Conservation (phyloP, 768 basidiomycete genomes). For the Agrocybe pediades region DNA sequence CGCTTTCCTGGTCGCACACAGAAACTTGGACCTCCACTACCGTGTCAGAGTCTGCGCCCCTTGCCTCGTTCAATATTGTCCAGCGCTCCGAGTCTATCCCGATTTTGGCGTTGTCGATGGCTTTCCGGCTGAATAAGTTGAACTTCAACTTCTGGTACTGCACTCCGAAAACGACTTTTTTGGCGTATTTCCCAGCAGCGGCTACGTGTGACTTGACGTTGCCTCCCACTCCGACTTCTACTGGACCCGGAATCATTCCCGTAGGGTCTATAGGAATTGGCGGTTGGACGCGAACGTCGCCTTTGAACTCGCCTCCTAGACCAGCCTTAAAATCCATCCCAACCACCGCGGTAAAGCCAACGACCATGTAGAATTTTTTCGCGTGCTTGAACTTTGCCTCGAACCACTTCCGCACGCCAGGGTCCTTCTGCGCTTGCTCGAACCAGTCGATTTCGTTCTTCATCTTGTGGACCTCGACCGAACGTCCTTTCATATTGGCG, state of each 20-base stretch:
- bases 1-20: too few relatives aligned
- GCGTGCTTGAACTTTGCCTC: not conserved
- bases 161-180: not conserved
- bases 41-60: not conserved
- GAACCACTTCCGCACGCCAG: not conserved
- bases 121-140: not conserved
- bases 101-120: not conserved
- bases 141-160: not conserved
- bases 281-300: too few relatives aligned
- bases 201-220: not conserved
- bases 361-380: not conserved
- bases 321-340: not conserved
- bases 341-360: not conserved
- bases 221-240: not conserved
- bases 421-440: not conserved
- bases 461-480: not conserved
- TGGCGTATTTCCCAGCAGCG: not conserved
- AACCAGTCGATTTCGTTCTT: not conserved
- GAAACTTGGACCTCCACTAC: too few relatives aligned
- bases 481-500: not conserved
- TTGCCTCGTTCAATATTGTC: not conserved
- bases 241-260: too few relatives aligned
- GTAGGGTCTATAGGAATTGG: too few relatives aligned
- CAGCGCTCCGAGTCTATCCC: not conserved
- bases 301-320: too few relatives aligned